These are phyloP conservation scores for Glycine latifolia DNA, from an alignment of 306 rosid genomes.

Conservation along the genomic window DNA sequence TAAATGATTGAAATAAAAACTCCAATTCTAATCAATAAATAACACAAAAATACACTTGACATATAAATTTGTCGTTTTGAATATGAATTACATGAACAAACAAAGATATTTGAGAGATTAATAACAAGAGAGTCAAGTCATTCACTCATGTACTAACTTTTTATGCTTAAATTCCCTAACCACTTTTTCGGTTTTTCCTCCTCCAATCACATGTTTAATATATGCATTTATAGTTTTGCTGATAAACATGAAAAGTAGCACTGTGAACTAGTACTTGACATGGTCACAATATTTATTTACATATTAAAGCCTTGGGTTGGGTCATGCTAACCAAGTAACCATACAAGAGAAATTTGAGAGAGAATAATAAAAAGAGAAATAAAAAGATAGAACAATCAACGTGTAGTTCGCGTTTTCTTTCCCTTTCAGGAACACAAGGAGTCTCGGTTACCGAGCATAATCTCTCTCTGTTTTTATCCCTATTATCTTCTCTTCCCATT, in stretches of 20 bases:
- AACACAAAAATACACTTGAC: neutral
- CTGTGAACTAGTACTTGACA: neutral
- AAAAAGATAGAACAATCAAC: neutral
- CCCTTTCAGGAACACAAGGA: slow-evolving; percentile 12
- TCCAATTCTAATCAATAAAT: no score
- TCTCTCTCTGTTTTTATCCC: neutral
- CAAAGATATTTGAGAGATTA: neutral
- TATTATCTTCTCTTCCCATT: neutral
- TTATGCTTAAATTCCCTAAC: slow-evolving; percentile 4
- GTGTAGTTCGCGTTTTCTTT: slow-evolving; percentile 11
- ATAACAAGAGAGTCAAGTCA: no score
- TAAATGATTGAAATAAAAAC: neutral
- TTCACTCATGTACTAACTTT: neutral
- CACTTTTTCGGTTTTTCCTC: slow-evolving; percentile 3
- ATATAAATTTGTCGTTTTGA: neutral
- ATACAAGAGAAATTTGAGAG: slow-evolving; percentile 22
- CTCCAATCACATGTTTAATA: neutral
- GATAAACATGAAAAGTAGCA: slow-evolving; percentile 13
- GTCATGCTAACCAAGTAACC: neutral
- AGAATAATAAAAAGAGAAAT: slow-evolving; percentile 12
- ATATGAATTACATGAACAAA: neutral
- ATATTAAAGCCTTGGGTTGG: neutral
- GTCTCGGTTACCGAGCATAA: slow-evolving; percentile 9
- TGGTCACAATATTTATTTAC: neutral
- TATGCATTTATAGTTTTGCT: neutral